These are phyloP conservation scores for Gymnopus androsaceus DNA, from an alignment of 1,284 basidiomycete species.

Conservation along the genomic window DNA sequence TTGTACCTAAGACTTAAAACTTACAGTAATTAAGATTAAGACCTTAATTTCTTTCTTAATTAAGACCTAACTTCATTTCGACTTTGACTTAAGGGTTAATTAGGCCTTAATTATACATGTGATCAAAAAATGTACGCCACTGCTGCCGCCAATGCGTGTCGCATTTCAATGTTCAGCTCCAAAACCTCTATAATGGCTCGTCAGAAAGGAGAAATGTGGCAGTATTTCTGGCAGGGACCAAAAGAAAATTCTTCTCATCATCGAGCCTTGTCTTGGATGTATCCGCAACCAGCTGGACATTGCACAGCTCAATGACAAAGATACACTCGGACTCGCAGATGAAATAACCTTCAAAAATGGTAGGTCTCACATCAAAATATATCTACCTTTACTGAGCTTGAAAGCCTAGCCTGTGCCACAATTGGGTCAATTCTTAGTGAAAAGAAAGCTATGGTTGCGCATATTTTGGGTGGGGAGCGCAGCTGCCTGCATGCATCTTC, in stretches of 20 bases:
- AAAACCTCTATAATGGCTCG: not conserved
- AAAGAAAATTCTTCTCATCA: not conserved
- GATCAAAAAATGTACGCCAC: too few relatives aligned
- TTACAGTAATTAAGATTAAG: not conserved
- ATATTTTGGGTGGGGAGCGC: not conserved
- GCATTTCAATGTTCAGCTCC: too few relatives aligned
- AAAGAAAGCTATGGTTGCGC: not conserved
- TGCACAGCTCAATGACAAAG: not conserved
- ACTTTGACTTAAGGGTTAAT: too few relatives aligned
- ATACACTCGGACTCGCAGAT: not conserved
- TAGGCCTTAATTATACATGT: too few relatives aligned
- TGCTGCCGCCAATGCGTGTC: too few relatives aligned
- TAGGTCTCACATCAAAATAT: not conserved
- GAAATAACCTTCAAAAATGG: not conserved
- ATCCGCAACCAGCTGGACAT: not conserved
- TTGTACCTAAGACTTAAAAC: not conserved
- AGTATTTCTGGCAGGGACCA: not conserved
- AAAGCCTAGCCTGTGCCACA: not conserved
- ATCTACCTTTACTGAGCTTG: not conserved
- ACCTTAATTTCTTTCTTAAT: not conserved
- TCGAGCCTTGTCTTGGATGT: not conserved
- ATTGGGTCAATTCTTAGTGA: not conserved
- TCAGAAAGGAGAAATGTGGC: not conserved
- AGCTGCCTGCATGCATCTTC: too few relatives aligned
- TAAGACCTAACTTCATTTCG: slow-evolving; percentile 37